Evolutionary conservation across 306 rosid genomes (phyloP), one percentile per base, ranked within the genome.

Genomic region (Pterocarpus santalinus): DNA sequence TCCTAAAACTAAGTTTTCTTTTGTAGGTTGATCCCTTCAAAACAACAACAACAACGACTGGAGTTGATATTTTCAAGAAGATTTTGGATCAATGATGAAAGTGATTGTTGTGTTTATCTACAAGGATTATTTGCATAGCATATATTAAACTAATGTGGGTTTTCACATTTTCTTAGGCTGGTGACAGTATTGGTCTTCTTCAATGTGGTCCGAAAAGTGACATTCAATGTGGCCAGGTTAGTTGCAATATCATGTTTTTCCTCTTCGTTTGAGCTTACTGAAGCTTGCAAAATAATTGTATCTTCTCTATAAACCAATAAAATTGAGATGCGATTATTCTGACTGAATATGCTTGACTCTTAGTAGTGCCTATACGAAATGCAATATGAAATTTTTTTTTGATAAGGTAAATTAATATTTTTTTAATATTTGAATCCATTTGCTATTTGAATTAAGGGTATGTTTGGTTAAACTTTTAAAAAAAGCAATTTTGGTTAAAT

Each of bases 51-150:
- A 97, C 93, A 67, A 96, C 93, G 64, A 96, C 99, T 52, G 98
- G 99, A 79, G 99, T 96, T 81, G 99, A 96, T 91, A 96, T 96
- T 98, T 96, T 96, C 86, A 96, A 96, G 90, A 96, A 96, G 90
- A 93, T 92, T 72, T 87, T 96, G 89, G 99, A 96, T 80, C 93
- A 87, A 71, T 97, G 99, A 69, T 92, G 99, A 90, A 88, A 92
- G 92, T 87, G 73, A 22, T 72, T 80, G 36, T 66, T 69, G 69
- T 72, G 52, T 68, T 36, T 76, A 32, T 73, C 58, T 72, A 53
- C 43, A 28, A 51, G 30, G 52, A 51, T 22, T 82, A 72, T 60
- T 84, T n/a, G 14, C 67, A 30, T 38, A 13, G 57, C 67, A 67
- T 56, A 46, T 62, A 13, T 66, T 52, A 56, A 61, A 65, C 63